Conservation (phyloP, 2,329 filamentous ascomycete species). For the Ascochyta koolunga region DNA sequence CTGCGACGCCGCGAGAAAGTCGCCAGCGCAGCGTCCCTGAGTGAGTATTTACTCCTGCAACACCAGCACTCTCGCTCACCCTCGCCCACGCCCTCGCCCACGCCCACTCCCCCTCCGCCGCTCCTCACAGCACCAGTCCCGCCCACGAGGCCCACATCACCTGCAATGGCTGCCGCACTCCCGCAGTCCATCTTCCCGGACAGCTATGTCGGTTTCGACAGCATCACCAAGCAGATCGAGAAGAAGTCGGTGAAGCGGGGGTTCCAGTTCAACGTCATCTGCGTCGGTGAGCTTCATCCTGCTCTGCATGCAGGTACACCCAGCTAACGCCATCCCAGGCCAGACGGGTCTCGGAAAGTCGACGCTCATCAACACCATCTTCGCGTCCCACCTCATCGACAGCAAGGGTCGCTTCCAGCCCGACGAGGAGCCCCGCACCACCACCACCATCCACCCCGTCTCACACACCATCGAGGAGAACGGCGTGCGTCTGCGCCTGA, state of each 20-base stretch:
- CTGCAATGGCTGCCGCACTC: constrained; percentile 69
- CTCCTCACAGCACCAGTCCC: constrained; percentile 13
- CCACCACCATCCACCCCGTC: constrained; percentile 96
- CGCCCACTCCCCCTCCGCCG: constrained; percentile 19
- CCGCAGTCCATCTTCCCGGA: constrained; percentile 76
- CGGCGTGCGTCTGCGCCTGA: constrained; percentile 92
- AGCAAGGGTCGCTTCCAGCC: constrained; percentile 94
- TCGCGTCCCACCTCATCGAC: constrained; percentile 98
- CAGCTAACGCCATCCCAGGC: constrained; percentile 60
- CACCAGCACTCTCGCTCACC: constrained; percentile 17
- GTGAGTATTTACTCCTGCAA: constrained; percentile 39
- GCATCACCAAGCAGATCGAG: constrained; percentile 99
- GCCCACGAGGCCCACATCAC: constrained; percentile 33
- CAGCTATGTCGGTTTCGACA: constrained; percentile 99
- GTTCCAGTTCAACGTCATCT: constrained; percentile 99
- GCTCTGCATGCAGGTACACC: neutral
- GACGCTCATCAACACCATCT: constrained; percentile 99
- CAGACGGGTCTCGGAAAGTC: constrained; percentile 99
- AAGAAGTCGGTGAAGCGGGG: constrained; percentile 99
- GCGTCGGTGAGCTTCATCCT: constrained; percentile 77
- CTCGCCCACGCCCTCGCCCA: neutral
- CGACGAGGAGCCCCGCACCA: constrained; percentile 90
- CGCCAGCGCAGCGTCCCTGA: constrained; percentile 42
- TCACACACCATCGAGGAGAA: constrained; percentile 99
- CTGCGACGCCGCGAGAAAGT: constrained; percentile 47